A percentile compares a stretch with the other conserved stretches of the same genome.
phyloP scores from a whole-genome alignment of 73 alveolate species.

The Diophrys appendiculata region DNA sequence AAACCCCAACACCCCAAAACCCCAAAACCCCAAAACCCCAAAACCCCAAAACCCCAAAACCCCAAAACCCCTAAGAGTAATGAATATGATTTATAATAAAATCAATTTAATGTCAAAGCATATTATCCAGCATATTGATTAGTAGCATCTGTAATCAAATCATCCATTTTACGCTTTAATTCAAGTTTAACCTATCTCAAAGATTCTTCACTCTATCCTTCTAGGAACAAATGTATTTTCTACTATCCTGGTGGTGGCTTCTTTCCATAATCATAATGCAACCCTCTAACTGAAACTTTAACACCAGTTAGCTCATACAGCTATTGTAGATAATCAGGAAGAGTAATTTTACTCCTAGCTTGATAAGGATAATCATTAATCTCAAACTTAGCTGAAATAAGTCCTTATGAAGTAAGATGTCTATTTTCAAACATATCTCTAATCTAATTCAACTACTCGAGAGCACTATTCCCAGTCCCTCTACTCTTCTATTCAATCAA shows the following conservation, averaged over 20 bases:
- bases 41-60: neutral
- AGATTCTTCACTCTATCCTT: conserved; percentile 52
- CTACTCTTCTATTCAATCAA: no score
- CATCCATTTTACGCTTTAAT: neutral
- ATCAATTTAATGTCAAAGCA: no score
- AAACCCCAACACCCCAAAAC: neutral
- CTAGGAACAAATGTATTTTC: conserved; percentile 81
- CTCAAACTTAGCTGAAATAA: conserved; percentile 89
- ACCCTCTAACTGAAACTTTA: conserved; percentile 82
- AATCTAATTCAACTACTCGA: conserved; percentile 84
- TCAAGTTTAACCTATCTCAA: neutral
- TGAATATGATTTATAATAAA: no score
- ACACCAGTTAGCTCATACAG: conserved; percentile 92
- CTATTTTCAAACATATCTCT: conserved; percentile 87
- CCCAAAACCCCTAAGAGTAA: no score
- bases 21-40: neutral
- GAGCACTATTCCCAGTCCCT: no score
- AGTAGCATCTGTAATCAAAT: neutral
- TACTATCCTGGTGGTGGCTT: conserved; percentile 87
- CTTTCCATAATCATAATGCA: conserved; percentile 81
- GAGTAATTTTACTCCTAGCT: conserved; percentile 86
- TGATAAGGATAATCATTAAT: conserved; percentile 95
- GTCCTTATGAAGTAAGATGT: conserved; percentile 79
- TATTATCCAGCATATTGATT: neutral
- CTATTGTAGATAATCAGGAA: conserved; percentile 81